phyloP scores from a whole-genome alignment of 2,329 filamentous ascomycete genomes.

The Colletotrichum liaoningense region DNA sequence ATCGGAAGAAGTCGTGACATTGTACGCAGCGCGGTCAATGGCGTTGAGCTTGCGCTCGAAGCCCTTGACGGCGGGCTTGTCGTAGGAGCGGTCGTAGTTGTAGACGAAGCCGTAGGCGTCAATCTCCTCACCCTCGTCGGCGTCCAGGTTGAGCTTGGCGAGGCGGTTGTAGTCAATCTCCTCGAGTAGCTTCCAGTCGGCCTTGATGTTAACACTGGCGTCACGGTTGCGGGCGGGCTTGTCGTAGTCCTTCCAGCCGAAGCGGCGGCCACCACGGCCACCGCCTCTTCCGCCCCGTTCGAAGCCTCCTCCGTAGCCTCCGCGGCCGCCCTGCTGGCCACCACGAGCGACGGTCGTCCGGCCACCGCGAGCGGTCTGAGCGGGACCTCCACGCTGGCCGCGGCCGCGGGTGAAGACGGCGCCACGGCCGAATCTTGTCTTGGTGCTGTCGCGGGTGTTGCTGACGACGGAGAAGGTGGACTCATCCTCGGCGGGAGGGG shows the following conservation, averaged over 20 bases:
- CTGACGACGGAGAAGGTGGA: conserved; percentile 98
- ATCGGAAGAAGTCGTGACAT: conserved; percentile 95
- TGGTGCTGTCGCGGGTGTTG: conserved; percentile 87
- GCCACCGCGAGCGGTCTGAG: conserved; percentile 62
- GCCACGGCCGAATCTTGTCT: conserved; percentile 89
- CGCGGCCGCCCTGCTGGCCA: conserved; percentile 69
- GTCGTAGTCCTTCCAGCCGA: conserved; percentile 99
- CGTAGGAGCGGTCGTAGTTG: conserved; percentile 96
- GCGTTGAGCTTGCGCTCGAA: conserved; percentile 88
- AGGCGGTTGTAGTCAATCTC: conserved; percentile 99
- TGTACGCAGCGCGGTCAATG: conserved; percentile 95
- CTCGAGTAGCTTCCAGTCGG: conserved; percentile 95
- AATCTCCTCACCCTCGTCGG: conserved; percentile 93
- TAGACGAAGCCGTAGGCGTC: conserved; percentile 97
- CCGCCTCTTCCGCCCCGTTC: conserved; percentile 79
- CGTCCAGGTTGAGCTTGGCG: conserved; percentile 94
- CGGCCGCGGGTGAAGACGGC: conserved; percentile 91
- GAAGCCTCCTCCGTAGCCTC: conserved; percentile 70
- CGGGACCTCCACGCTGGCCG: conserved; percentile 75
- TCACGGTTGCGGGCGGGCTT: conserved; percentile 97
- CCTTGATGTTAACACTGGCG: conserved; percentile 94
- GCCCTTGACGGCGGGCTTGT: conserved; percentile 92
- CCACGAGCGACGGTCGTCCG: conserved; percentile 77
- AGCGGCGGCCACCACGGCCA: conserved; percentile 84
- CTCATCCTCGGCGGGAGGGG: conserved; percentile 94